phyloP scores from a whole-genome alignment of 345 rosid genomes.

The Melaleuca alternifolia region DNA sequence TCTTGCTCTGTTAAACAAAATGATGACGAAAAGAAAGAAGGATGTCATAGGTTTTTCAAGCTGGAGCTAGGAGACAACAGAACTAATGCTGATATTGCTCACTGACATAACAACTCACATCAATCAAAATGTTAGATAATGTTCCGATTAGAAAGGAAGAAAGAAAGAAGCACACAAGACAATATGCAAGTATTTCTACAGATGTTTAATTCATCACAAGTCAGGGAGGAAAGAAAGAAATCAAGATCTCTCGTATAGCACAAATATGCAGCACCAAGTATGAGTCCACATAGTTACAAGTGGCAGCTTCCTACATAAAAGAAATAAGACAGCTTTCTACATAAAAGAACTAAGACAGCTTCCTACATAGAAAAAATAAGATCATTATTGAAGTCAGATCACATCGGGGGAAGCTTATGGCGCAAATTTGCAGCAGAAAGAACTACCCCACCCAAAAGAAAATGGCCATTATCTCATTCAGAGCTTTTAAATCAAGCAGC shows the following conservation, averaged over 20 bases:
- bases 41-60: background rate
- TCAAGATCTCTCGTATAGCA: background rate
- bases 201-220: background rate
- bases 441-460: background rate
- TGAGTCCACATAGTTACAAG: background rate
- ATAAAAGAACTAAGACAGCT: no score
- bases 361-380: background rate
- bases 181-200: background rate
- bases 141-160: background rate
- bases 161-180: background rate
- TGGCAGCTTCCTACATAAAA: background rate
- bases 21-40: background rate
- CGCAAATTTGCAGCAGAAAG: background rate
- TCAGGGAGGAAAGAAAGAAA: background rate
- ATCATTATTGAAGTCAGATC: background rate
- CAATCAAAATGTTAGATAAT: background rate
- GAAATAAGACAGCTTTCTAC: background rate
- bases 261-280: background rate
- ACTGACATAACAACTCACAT: background rate
- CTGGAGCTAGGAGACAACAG: background rate
- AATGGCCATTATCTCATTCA: background rate
- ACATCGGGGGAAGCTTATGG: background rate
- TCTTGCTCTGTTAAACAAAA: conserved; percentile 44
- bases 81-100: background rate
- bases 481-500: background rate